Evolutionary conservation across 345 rosid genomes (phyloP).

Genomic region (Eucalyptus microcorys): DNA sequence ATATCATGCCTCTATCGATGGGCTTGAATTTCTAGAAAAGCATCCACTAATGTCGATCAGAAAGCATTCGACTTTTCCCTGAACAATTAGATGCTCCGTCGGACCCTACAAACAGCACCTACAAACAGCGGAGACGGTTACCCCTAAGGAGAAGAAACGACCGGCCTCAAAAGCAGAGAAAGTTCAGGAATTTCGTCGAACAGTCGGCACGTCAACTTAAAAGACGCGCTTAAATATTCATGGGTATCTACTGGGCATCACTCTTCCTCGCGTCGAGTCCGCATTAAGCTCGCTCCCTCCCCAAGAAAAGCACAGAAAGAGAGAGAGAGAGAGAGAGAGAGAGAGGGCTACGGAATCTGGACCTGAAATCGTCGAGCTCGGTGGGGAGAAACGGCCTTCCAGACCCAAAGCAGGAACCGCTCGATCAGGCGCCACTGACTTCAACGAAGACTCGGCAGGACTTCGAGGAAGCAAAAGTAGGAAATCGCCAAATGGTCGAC

Average conservation of each 20-base stretch:
- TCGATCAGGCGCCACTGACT: not conserved
- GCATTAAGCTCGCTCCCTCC: not conserved
- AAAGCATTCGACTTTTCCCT: not conserved
- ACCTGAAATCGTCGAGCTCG: not conserved
- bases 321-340: not conserved
- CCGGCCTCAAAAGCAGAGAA: not conserved
- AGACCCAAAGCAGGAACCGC: not conserved
- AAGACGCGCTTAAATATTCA: not conserved
- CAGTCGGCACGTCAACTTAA: not conserved
- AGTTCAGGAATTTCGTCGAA: not conserved
- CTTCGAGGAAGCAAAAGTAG: not conserved
- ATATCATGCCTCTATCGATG: not conserved
- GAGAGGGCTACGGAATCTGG: not conserved
- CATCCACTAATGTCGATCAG: not conserved
- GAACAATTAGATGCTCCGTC: not conserved
- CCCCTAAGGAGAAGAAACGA: not conserved
- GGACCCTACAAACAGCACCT: not conserved
- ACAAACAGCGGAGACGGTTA: not conserved
- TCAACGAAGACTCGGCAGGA: not conserved
- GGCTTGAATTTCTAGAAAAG: not conserved
- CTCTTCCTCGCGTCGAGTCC: not conserved
- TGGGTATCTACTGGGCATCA: fast-evolving
- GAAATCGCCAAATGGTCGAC: not conserved
- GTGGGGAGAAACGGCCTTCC: not conserved
- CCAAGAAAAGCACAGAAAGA: not conserved